Conservation (phyloP, 345 rosid genomes). For the Carallia brachiata region DNA sequence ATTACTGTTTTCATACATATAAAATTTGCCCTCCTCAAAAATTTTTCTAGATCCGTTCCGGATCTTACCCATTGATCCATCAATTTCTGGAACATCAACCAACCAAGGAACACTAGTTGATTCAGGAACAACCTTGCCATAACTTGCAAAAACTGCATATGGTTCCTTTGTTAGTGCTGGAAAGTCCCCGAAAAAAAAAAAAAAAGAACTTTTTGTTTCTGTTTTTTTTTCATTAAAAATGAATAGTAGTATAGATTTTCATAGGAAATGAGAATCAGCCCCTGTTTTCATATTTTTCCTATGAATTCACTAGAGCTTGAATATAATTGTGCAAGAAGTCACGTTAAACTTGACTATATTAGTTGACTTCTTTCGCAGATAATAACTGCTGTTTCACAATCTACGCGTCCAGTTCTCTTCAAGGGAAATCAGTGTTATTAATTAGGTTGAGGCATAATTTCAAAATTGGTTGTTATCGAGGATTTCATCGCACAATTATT, state of each 20-base stretch:
- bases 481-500: conserved; percentile 12
- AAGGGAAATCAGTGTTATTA: conserved; percentile 64
- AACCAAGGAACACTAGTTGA: conserved; percentile 86
- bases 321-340: neutral
- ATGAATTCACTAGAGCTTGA: neutral
- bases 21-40: too few relatives aligned
- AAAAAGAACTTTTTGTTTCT: neutral
- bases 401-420: conserved; percentile 50
- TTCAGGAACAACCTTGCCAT: conserved; percentile 95
- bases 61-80: conserved; percentile 54
- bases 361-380: conserved; percentile 49
- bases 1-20: too few relatives aligned
- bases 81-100: conserved; percentile 68
- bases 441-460: conserved; percentile 58
- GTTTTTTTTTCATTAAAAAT: neutral
- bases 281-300: neutral
- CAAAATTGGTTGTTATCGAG: conserved; percentile 2
- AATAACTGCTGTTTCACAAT: conserved; percentile 51
- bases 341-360: neutral
- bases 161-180: conserved; percentile 62
- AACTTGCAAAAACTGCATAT: conserved; percentile 79
- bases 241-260: too few relatives aligned
- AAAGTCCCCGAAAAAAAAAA: conserved; percentile 35
- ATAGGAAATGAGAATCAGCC: too few relatives aligned
- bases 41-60: too few relatives aligned